These are phyloP conservation scores for Suillus fuscotomentosus DNA, from an alignment of 768 basidiomycete species.

Conservation along the genomic window DNA sequence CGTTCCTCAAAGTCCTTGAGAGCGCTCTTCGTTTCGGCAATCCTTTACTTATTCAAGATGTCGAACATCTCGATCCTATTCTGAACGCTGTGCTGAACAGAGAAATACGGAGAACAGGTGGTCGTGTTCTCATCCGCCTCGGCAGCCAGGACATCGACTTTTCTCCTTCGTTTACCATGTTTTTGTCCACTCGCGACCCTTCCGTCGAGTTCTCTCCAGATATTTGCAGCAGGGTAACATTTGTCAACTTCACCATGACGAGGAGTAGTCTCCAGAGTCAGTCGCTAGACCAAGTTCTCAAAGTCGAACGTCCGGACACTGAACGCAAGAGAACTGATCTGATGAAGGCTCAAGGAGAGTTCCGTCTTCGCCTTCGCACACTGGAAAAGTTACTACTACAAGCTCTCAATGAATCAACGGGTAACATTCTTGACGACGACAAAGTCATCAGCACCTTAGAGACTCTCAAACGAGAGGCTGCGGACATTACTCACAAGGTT, in stretches of 20 bases:
- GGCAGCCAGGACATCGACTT: slow-evolving; percentile 99
- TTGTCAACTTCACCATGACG: slow-evolving; percentile 99
- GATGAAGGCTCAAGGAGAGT: slow-evolving; percentile 98
- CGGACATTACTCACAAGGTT: slow-evolving; percentile 92
- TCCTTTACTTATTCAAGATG: slow-evolving; percentile 95
- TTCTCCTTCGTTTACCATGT: slow-evolving; percentile 99
- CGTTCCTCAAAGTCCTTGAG: slow-evolving; percentile 97
- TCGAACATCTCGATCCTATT: slow-evolving; percentile 96
- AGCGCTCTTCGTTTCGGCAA: slow-evolving; percentile 99
- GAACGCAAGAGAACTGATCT: slow-evolving; percentile 94
- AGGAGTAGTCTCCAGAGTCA: slow-evolving; percentile 98
- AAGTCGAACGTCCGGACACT: slow-evolving; percentile 95
- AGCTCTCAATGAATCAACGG: slow-evolving; percentile 93
- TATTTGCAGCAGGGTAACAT: slow-evolving; percentile 95
- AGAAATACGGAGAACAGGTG: slow-evolving; percentile 93
- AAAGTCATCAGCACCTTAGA: slow-evolving; percentile 97
- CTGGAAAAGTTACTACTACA: slow-evolving; percentile 91
- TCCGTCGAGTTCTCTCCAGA: slow-evolving; percentile 98
- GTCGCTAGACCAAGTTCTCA: slow-evolving; percentile 94
- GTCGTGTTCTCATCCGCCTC: slow-evolving; percentile 93
- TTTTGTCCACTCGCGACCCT: slow-evolving; percentile 95
- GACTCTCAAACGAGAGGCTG: slow-evolving; percentile 93
- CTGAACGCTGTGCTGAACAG: slow-evolving; percentile 96
- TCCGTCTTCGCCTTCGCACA: slow-evolving; percentile 87
- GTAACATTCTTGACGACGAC: slow-evolving; percentile 98